A percentile compares a stretch with the other conserved stretches of the same genome.
phyloP scores from a whole-genome alignment of 192 early-diverging fungal species.

The Dimargaris xerosporica region DNA sequence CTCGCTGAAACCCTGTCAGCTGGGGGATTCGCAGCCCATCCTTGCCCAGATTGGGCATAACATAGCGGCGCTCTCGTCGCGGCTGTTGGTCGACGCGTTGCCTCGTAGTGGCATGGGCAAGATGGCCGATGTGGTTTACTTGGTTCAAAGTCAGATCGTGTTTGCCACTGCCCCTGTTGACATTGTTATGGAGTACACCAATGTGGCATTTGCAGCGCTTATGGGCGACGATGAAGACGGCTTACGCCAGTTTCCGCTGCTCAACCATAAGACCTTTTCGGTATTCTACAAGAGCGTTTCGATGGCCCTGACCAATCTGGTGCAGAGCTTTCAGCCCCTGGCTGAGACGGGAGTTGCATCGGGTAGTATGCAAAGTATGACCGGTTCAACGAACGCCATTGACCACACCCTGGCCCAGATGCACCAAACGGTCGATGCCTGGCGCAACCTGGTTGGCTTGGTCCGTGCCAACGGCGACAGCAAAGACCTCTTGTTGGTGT shows the following conservation, averaged over 20 bases:
- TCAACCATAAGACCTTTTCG: background rate
- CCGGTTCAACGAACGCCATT: background rate
- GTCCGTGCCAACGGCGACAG: conserved; percentile 10
- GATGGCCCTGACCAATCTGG: background rate
- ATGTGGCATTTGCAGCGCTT: background rate
- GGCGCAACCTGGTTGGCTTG: conserved; percentile 6
- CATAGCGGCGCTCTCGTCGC: no score
- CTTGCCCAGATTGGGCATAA: no score
- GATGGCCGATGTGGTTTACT: conserved; percentile 2
- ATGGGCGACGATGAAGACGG: background rate
- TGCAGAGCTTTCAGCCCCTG: background rate
- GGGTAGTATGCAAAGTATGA: no score
- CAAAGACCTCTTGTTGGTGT: conserved; percentile 13
- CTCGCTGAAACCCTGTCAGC: no score
- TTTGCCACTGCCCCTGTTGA: background rate
- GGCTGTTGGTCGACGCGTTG: no score
- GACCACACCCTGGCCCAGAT: background rate
- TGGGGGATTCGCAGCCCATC: no score
- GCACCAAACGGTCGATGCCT: background rate
- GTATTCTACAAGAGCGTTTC: conserved; percentile 3
- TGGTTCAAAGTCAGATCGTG: conserved; percentile 1
- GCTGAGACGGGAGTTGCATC: no score
- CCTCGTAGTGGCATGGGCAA: no score
- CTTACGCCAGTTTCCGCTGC: background rate
- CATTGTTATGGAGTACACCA: background rate